Evolutionary conservation across 345 rosid species (phyloP).

Genomic region (Eucalyptus marginata): DNA sequence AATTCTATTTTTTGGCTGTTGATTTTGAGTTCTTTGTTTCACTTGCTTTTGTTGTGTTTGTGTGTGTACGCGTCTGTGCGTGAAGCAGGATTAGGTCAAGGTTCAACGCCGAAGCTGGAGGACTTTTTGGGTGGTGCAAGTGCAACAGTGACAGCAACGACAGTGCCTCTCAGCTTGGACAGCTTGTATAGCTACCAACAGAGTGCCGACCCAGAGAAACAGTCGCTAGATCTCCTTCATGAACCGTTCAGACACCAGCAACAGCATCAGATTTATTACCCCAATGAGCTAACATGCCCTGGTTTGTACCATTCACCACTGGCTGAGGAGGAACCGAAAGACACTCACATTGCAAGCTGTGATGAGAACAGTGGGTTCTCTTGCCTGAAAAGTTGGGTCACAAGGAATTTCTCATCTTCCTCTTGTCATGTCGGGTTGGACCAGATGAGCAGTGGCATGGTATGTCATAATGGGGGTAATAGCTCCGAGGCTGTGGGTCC

Average conservation of each 20-base stretch:
- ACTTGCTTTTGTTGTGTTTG: neutral
- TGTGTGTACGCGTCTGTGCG: neutral
- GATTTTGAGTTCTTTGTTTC: neutral
- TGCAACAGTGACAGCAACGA: neutral
- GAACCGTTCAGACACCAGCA: neutral
- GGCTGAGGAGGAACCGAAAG: neutral
- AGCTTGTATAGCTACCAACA: constrained; percentile 1
- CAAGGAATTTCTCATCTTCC: neutral
- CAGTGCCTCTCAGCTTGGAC: constrained; percentile 9
- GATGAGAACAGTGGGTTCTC: neutral
- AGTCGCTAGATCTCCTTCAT: neutral
- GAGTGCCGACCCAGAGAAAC: neutral
- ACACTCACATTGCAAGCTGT: neutral
- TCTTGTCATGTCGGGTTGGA: neutral
- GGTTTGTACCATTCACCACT: neutral
- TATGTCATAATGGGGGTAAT: neutral
- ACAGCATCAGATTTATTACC: neutral
- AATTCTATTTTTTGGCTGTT: neutral
- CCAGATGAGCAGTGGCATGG: neutral
- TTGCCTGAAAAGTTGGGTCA: neutral
- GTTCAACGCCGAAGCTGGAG: constrained; percentile 59
- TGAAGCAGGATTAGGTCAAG: constrained; percentile 23
- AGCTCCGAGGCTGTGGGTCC: constrained; percentile 1
- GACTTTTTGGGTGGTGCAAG: constrained; percentile 58
- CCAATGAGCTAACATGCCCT: neutral